Evolutionary conservation across 352 stramenopile species (phyloP), one percentile per base, ranked within the genome.

Genomic region (Pythium periplocum): DNA sequence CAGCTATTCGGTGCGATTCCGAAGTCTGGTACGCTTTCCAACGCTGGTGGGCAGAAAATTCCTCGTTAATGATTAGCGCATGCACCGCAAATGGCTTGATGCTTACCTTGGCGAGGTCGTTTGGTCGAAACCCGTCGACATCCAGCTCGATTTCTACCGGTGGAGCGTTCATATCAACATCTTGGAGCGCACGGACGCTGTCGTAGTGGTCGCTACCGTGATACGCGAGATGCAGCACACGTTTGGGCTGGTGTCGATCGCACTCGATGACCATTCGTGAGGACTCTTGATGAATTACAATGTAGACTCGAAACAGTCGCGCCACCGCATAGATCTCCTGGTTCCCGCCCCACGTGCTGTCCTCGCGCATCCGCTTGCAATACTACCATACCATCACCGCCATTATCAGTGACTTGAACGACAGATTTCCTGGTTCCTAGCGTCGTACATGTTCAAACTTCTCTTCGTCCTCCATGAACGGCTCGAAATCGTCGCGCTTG

Each of bases 381-480:
- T 93, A 93, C 83, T 91, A 51, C 6, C 4, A 54, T 26, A 57
- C 36, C 6, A 61, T 58, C 10, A 52, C 32, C 31, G 40, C 37
- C 26, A 50, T 34, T 43, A 57, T 49, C 17, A 26, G 17, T 26
- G 17, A 26, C 17, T 26, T 26, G 17, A 26, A 26, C 17, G 30
- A 41, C 33, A 26, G 5, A 53, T 31, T 39, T 7, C 7, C 17
- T 40, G 4, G 26, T 43, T 37, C 11, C 54, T 61, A 12, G 47
- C 34, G 12, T 49, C 66, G 12, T 59, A 90, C 83, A 57, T 86
- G 76, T 9, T 94, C 83, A 62, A 94, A 94, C 40, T 81, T 83
- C 44, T 94, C 83, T 41, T 89, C 82, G 53, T 92, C 81, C 67
- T 94, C 83, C 81, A 94, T 90, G 71, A 94, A 94, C 48, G 83